Evolutionary conservation across 2,329 filamentous ascomycete species (phyloP).

Genomic region (Paracoccidioides brasiliensis): DNA sequence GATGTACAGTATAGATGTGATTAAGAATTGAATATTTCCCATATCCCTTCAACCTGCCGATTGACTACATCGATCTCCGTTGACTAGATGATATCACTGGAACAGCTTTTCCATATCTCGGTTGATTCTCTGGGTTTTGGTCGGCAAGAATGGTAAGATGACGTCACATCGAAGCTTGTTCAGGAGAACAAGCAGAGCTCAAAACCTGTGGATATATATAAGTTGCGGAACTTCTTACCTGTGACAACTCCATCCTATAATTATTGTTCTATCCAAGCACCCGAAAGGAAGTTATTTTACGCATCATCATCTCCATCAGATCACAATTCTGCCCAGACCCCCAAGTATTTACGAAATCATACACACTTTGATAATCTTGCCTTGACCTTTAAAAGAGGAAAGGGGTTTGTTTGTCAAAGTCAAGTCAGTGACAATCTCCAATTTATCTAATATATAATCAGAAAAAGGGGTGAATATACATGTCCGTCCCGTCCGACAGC

Average conservation of each 20-base stretch:
- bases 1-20: neutral
- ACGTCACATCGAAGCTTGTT: conserved; percentile 13
- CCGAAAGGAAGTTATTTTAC: too few relatives aligned
- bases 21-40: neutral
- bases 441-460: neutral
- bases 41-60: too few relatives aligned
- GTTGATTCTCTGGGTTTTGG: too few relatives aligned
- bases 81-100: too few relatives aligned
- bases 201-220: neutral
- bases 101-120: too few relatives aligned
- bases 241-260: neutral
- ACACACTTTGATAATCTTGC: neutral
- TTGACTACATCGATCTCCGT: too few relatives aligned
- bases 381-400: neutral
- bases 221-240: neutral
- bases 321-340: neutral
- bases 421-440: neutral
- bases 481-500: neutral
- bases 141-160: neutral
- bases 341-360: neutral
- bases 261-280: neutral
- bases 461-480: neutral
- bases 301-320: neutral
- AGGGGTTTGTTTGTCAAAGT: neutral
- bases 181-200: neutral